phyloP scores from a whole-genome alignment of 176 grass and related monocot species.

The Eleusine indica region DNA sequence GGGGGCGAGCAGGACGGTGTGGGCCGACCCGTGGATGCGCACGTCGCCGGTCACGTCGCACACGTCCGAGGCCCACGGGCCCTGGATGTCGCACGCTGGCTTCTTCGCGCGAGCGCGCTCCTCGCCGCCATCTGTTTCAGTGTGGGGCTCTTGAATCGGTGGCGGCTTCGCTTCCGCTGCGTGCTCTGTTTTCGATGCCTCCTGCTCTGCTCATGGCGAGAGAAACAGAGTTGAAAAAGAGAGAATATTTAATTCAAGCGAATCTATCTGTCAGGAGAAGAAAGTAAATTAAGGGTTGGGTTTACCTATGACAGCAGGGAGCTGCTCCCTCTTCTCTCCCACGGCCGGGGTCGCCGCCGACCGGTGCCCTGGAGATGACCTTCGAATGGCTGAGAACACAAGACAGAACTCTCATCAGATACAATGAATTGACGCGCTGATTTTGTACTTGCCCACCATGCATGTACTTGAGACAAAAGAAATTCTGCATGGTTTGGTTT shows the following conservation, averaged over 20 bases:
- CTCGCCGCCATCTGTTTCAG: slow-evolving; percentile 2
- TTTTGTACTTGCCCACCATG: background rate
- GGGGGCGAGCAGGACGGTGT: slow-evolving; percentile 51
- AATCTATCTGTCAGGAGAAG: background rate
- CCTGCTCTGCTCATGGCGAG: slow-evolving; percentile 44
- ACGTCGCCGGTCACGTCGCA: slow-evolving; percentile 62
- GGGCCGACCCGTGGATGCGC: slow-evolving; percentile 52
- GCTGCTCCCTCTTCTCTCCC: slow-evolving; percentile 37
- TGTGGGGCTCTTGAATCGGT: background rate
- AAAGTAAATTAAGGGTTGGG: background rate
- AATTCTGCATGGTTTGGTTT: background rate
- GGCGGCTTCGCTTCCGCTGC: slow-evolving; percentile 20
- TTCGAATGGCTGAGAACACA: slow-evolving; percentile 45
- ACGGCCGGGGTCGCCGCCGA: slow-evolving; percentile 18
- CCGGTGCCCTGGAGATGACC: slow-evolving; percentile 36
- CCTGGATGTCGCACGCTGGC: slow-evolving; percentile 71
- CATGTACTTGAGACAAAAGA: background rate
- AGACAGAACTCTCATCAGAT: slow-evolving; percentile 14
- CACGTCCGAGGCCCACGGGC: slow-evolving; percentile 54
- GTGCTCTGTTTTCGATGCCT: slow-evolving; percentile 23
- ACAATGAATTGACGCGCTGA: background rate
- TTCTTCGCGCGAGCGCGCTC: slow-evolving; percentile 45
- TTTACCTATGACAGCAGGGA: slow-evolving; percentile 53
- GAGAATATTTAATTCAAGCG: background rate
- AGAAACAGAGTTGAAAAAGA: background rate